Base-by-base conservation (phyloP, 2,329 filamentous ascomycete species). In the Eutypella sp. region DNA sequence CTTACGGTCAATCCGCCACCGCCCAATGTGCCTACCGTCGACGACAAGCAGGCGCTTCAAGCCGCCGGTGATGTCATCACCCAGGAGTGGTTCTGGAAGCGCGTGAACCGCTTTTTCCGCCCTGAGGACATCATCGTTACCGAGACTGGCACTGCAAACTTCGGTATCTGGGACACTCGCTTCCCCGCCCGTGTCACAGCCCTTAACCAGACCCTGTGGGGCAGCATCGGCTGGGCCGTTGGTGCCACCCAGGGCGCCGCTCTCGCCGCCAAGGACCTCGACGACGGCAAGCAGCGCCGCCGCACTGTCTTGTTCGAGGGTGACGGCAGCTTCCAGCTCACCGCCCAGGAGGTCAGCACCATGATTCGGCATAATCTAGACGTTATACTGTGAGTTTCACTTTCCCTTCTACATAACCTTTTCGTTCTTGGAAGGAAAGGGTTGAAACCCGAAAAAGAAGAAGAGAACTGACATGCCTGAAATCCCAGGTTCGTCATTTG, bases 291-390 rank as follows among this genome's bases (percentile, higher is more conserved):
- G 5, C 13, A 33, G 29, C 5, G 47, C 42, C 70, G 81, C 22
- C 75, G 90, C 48, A 89, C 86, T 0, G 84, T 96, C 39, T 73
- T 95, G 31, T 91, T 95, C 60, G 88, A 90, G n/a, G 90, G 90
- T 20, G 90, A 96, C 58, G 90, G 90, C 23, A 89, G 84, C 47
- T 84, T 95, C 66, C 89, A 96, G 64, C 74, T 95, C 47, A 95
- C 89, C 0, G 84, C 80, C 0, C 89, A 95, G 63, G 89, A 93
- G 67, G 63, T 95, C 52, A 87, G 82, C 65, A 93, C 89, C 10
- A 92, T 95, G 77, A 79, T 95, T 52, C 78, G 84, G 24, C 83
- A 87, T 49, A 74, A 78, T 20, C 71, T 95, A 47, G 83, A 84
- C 50, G 80, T 87, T 18, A 92, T 90, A 59, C 83, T 95, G 76